Base-by-base conservation (phyloP, 257 asterid species). In the Lavandula angustifolia region DNA sequence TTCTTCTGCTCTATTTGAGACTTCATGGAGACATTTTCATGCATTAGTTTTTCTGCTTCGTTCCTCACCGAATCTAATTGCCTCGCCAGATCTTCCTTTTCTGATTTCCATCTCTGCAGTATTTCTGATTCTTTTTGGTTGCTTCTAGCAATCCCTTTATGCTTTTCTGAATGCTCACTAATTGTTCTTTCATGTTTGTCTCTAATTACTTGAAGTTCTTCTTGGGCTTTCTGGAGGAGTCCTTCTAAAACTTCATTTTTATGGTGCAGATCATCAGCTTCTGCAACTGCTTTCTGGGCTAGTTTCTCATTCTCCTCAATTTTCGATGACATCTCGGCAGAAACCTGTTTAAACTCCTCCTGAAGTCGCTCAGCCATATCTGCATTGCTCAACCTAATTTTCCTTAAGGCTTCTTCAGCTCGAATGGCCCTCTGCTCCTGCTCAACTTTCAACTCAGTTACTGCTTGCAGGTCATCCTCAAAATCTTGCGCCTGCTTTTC, bases 361-460 rank as follows among this genome's bases (percentile, higher is more conserved):
- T 84, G 83, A 56, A 80, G 84, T 63, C 71, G 83, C 77, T 83
- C 89, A 51, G 82, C 75, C 44, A 80, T 76, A 71, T 77, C 73
- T 60, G 84, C 79, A 57, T 78, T 81, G 76, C 69, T 76, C 80
- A 65, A 50, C 69, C 80, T 78, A 57, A 79, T 72, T 74, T 82
- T 85, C 74, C 84, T 77, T 60, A 89, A 58, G 54, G 87, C 88
- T 53, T 89, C 96, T 79, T 89, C 97, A 65, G 96, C 94, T 78
- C 64, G 64, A 58, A 73, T 71, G 60, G 96, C 96, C 82, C 94
- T 85, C 62, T 82, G 84, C 76, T 89, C 98, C 84, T 75, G 89
- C 73, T 77, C 80, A 44, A 71, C 74, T 76, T 78, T 89, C 42
- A 75, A 84, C 62, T 73, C 70, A 57, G 77, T 77, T 13, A 78